phyloP scores from a whole-genome alignment of 2,329 filamentous ascomycete species.

The Lecanicillium sp. region DNA sequence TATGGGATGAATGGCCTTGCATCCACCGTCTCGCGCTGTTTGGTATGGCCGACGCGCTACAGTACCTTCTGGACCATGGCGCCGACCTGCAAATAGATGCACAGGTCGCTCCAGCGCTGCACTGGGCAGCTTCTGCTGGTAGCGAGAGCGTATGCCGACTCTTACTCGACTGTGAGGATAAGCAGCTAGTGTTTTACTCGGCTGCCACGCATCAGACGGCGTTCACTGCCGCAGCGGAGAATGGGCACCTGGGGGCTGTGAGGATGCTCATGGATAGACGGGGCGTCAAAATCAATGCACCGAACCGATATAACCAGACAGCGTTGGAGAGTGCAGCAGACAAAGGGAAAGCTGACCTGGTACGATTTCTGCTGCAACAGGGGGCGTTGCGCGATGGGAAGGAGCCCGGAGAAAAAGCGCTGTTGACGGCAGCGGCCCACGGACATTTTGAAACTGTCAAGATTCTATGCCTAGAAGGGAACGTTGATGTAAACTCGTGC shows the following conservation, averaged over 20 bases:
- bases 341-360: constrained; percentile 3
- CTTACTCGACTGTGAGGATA: constrained; percentile 5
- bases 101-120: not conserved
- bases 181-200: not conserved
- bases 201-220: not conserved
- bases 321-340: constrained; percentile 6
- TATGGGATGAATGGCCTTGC: constrained; percentile 11
- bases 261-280: constrained; percentile 4
- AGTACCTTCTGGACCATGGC: constrained; percentile 1
- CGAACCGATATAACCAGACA: not conserved
- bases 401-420: not conserved
- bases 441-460: constrained; percentile 4
- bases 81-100: constrained; percentile 7
- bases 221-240: constrained; percentile 1
- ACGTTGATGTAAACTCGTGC: not conserved
- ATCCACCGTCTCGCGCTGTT: constrained; percentile 8
- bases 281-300: not conserved
- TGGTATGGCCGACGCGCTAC: constrained; percentile 7
- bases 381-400: constrained; percentile 1
- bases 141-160: not conserved
- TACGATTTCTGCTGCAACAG: not conserved
- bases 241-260: not conserved
- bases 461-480: not conserved
- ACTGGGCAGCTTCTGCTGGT: constrained; percentile 4
- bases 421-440: not conserved